Evolutionary conservation across 108 stramenopile species (phyloP).

Genomic region (Stephanodiscus minutulus): DNA sequence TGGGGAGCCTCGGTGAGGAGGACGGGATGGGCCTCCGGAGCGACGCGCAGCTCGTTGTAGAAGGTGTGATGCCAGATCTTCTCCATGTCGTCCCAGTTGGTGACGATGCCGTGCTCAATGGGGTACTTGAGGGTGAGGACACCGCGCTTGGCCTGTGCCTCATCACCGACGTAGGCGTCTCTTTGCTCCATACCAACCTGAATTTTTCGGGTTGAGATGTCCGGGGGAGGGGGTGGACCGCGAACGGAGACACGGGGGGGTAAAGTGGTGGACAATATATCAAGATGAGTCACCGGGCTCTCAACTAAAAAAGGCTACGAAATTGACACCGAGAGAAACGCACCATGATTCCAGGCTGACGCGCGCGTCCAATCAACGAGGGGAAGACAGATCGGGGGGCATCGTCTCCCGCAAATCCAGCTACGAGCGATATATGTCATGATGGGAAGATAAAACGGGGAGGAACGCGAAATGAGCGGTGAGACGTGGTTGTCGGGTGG

Average conservation of each 20-base stretch:
- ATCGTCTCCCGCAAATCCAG: conserved; percentile 95
- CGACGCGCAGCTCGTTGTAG: conserved; percentile 97
- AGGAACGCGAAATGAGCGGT: background rate
- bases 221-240: background rate
- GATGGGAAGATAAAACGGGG: background rate
- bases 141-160: conserved; percentile 98
- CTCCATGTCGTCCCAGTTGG: conserved; percentile 99
- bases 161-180: conserved; percentile 99
- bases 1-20: conserved; percentile 99
- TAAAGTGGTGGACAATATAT: background rate
- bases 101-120: conserved; percentile 99
- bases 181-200: conserved; percentile 99
- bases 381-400: conserved; percentile 97
- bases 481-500: background rate
- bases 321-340: conserved; percentile 33
- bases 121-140: conserved; percentile 99
- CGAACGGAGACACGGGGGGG: background rate
- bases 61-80: conserved; percentile 99
- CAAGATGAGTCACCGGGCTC: background rate
- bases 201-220: background rate
- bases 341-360: conserved; percentile 97
- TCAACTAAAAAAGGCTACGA: background rate
- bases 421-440: conserved; percentile 40
- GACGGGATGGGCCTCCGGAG: conserved; percentile 98
- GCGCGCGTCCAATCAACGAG: conserved; percentile 95